A percentile compares a stretch with the other conserved stretches of the same genome.
Evolutionary conservation across 2,329 filamentous ascomycete genomes (phyloP).

Genomic region (Seiridium unicorne): DNA sequence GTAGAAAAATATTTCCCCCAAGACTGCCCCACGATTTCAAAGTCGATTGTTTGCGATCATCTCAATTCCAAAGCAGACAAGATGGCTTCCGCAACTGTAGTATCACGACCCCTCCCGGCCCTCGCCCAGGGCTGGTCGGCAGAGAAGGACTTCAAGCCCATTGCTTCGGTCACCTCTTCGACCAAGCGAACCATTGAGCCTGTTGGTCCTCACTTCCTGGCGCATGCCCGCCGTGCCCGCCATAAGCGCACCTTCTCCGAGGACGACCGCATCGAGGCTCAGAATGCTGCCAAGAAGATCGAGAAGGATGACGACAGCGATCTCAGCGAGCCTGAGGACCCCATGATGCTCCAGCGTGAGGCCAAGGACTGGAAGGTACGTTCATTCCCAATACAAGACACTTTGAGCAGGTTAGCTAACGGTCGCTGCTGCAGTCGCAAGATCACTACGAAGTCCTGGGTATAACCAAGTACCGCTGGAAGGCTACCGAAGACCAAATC

Average conservation of each 20-base stretch:
- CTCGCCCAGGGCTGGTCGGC: slow-evolving; percentile 79
- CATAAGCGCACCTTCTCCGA: slow-evolving; percentile 98
- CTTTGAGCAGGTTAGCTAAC: no score
- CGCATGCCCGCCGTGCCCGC: slow-evolving; percentile 90
- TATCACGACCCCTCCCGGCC: slow-evolving; percentile 67
- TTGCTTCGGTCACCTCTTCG: slow-evolving; percentile 73
- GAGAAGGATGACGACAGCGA: slow-evolving; percentile 89
- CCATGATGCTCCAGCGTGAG: slow-evolving; percentile 85
- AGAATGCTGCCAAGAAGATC: slow-evolving; percentile 91
- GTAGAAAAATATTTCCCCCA: slow-evolving; percentile 9
- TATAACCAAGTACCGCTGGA: slow-evolving; percentile 86
- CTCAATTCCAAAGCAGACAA: slow-evolving; percentile 19
- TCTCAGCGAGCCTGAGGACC: slow-evolving; percentile 91
- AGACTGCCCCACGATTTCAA: slow-evolving; percentile 11
- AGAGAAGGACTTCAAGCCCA: slow-evolving; percentile 88
- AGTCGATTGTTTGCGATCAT: slow-evolving; percentile 3
- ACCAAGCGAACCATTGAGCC: slow-evolving; percentile 90
- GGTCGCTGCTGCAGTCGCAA: slow-evolving; percentile 60
- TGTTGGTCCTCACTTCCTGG: slow-evolving; percentile 95
- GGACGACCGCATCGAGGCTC: slow-evolving; percentile 95
- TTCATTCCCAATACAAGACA: background rate
- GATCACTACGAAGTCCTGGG: slow-evolving; percentile 98
- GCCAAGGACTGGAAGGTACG: slow-evolving; percentile 98
- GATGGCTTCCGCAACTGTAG: slow-evolving; percentile 65
- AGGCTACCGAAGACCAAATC: slow-evolving; percentile 96